Evolutionary conservation across 768 basidiomycete species (phyloP), one percentile per base, ranked within the genome.

Genomic region (Obba rivulosa): DNA sequence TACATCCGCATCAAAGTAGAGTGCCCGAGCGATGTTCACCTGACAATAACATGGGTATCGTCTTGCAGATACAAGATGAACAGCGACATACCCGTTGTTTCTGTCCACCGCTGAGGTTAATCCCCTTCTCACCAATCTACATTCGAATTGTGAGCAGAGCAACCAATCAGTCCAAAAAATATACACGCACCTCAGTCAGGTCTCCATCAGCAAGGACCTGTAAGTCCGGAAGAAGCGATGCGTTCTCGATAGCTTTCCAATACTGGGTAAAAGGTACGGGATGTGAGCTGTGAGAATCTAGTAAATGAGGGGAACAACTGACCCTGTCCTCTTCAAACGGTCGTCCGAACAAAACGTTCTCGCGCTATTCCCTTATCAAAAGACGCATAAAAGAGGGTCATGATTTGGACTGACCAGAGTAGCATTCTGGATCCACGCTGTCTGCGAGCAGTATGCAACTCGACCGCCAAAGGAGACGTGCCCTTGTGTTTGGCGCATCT

Each of bases 361-460:
- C 80, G 51, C 81, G 68, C 76, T 84, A 45, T 22, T 13, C 17
- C 39, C 35, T 17, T 17, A 1, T 46, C 21, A 51, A 22, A 18
- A 8, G 18, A 2, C 13, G 11, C 4, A 28, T 18, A 17, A 4
- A 23, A 34, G 17, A 41, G n/a, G n/a, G 2, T 11, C 25, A n/a
- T n/a, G 28, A 43, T 24, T 10, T 22, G 35, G n/a, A 8, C 14
- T 43, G 46, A 81, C 81, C 59, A 83, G 56, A 4, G 78, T 72
- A 0, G 79, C 77, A 58, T 86, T 86, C 62, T 85, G 83, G 41
- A 89, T 87, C 85, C 85, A 89, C 0, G 85, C 82, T 0, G 76
- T 78, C 63, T 89, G 86, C 14, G 84, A 74, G 58, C 82, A 85
- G 59, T 87, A 89, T 4, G 77, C 83, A 9, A 87, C 72, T 13